Percentiles rank a stretch among this genome's conserved stretches.
These are phyloP conservation scores for Coniochaeta sp. DNA, from an alignment of 2,329 filamentous ascomycete species.

Conservation along the genomic window DNA sequence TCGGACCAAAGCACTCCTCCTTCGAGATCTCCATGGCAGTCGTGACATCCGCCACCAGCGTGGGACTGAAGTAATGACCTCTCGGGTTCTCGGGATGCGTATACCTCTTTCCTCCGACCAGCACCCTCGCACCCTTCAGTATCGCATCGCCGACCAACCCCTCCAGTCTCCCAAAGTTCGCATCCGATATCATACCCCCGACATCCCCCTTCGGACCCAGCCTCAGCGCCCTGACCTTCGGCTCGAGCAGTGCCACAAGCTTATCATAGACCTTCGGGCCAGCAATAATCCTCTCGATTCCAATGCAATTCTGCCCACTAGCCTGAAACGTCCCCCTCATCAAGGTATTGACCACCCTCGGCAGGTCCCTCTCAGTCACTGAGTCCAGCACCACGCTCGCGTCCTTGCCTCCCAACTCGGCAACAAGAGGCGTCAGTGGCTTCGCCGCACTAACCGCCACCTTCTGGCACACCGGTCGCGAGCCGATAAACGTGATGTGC, in stretches of 20 bases:
- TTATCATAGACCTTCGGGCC: slow-evolving; percentile 67
- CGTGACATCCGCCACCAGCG: slow-evolving; percentile 83
- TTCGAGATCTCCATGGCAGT: slow-evolving; percentile 79
- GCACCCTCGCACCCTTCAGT: slow-evolving; percentile 65
- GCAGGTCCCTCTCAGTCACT: slow-evolving; percentile 50
- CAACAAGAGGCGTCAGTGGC: slow-evolving; percentile 76
- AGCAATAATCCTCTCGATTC: slow-evolving; percentile 87
- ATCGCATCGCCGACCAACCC: slow-evolving; percentile 71
- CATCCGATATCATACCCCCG: slow-evolving; percentile 80
- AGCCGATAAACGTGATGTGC: slow-evolving; percentile 96
- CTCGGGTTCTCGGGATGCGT: slow-evolving; percentile 63
- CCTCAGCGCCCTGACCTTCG: slow-evolving; percentile 66
- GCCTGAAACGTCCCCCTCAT: slow-evolving; percentile 93
- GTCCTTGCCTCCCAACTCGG: slow-evolving; percentile 94
- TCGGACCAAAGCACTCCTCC: slow-evolving; percentile 86
- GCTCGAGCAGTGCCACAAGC: slow-evolving; percentile 62
- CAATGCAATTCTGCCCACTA: slow-evolving; percentile 94
- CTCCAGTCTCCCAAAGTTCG: slow-evolving; percentile 70
- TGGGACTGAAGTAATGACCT: slow-evolving; percentile 90
- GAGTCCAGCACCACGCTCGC: slow-evolving; percentile 86
- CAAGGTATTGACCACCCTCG: slow-evolving; percentile 70
- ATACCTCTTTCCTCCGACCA: slow-evolving; percentile 70
- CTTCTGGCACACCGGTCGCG: slow-evolving; percentile 74
- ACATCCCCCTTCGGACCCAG: slow-evolving; percentile 75
- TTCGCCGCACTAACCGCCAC: slow-evolving; percentile 83